Conservation (phyloP, 192 early-diverging fungal species). For the Backusella tarrabulga region DNA sequence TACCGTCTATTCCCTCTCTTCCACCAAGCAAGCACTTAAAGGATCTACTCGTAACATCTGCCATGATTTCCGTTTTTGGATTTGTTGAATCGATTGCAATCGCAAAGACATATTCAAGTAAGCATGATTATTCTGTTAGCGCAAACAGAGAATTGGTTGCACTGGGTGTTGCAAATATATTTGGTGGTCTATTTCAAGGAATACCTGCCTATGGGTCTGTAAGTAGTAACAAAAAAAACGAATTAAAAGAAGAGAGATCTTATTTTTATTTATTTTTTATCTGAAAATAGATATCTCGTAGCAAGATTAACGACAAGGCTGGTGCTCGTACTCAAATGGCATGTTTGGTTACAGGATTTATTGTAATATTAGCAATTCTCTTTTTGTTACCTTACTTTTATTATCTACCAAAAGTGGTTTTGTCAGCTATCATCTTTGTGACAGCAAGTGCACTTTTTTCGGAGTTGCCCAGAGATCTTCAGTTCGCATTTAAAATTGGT, state of each 20-base stretch:
- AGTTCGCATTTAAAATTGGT: conserved; percentile 72
- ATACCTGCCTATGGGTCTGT: conserved; percentile 40
- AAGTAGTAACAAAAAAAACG: background rate
- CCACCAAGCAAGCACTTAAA: conserved; percentile 61
- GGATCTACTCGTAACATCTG: conserved; percentile 76
- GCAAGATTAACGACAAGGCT: conserved; percentile 87
- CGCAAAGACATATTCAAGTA: conserved; percentile 88
- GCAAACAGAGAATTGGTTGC: conserved; percentile 98
- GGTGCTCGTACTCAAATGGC: conserved; percentile 86
- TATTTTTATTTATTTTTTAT: background rate
- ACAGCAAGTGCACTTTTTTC: conserved; percentile 78
- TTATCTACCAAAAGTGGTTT: conserved; percentile 31
- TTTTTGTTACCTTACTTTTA: conserved; percentile 67
- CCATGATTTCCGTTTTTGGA: conserved; percentile 94
- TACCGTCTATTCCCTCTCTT: conserved; percentile 62
- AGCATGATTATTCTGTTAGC: conserved; percentile 91
- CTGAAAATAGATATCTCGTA: conserved; percentile 66
- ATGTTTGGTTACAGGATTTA: conserved; percentile 72
- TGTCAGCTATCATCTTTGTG: conserved; percentile 74
- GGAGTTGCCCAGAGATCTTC: conserved; percentile 67
- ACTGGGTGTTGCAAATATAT: conserved; percentile 75
- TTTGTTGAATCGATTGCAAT: conserved; percentile 97
- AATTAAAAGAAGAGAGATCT: too few species aligned
- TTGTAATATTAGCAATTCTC: conserved; percentile 77
- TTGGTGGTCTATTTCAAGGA: conserved; percentile 71